Conservation (phyloP, 345 rosid species). For the Geranium rotundifolium region DNA sequence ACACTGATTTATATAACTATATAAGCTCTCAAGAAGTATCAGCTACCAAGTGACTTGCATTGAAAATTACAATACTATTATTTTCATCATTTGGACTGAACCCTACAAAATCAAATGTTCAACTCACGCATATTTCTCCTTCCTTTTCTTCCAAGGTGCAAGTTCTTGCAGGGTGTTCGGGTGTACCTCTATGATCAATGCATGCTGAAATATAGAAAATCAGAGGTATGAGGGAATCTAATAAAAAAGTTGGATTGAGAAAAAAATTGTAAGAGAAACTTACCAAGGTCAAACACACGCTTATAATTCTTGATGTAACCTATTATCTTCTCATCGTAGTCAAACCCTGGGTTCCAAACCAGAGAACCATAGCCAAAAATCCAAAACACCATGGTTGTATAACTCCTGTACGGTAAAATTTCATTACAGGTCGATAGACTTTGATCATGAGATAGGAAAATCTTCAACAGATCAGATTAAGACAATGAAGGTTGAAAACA, state of each 20-base stretch:
- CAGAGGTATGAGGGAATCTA: neutral
- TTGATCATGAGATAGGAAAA: no score
- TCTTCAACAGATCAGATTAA: no score
- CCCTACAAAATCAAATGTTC: neutral
- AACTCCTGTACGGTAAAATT: neutral
- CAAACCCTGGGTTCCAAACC: slow-evolving; percentile 99
- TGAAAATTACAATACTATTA: neutral
- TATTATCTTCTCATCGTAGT: slow-evolving; percentile 65
- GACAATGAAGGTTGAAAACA: no score
- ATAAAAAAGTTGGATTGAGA: neutral
- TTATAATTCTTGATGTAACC: slow-evolving; percentile 82
- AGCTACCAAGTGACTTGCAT: neutral
- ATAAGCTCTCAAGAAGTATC: no score
- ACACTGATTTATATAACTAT: no score
- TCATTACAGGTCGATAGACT: neutral
- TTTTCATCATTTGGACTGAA: no score
- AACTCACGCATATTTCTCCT: slow-evolving; percentile 75
- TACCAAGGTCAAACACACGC: slow-evolving; percentile 97
- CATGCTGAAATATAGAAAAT: slow-evolving; percentile 44
- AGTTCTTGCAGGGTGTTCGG: slow-evolving; percentile 87
- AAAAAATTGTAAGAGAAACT: slow-evolving; percentile 1
- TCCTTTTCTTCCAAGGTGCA: slow-evolving; percentile 69
- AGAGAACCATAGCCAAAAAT: slow-evolving; percentile 95
- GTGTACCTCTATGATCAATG: slow-evolving; percentile 96
- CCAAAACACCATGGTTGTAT: slow-evolving; percentile 72